phyloP scores from a whole-genome alignment of 352 stramenopile genomes.

The Nothophytophthora sp. region DNA sequence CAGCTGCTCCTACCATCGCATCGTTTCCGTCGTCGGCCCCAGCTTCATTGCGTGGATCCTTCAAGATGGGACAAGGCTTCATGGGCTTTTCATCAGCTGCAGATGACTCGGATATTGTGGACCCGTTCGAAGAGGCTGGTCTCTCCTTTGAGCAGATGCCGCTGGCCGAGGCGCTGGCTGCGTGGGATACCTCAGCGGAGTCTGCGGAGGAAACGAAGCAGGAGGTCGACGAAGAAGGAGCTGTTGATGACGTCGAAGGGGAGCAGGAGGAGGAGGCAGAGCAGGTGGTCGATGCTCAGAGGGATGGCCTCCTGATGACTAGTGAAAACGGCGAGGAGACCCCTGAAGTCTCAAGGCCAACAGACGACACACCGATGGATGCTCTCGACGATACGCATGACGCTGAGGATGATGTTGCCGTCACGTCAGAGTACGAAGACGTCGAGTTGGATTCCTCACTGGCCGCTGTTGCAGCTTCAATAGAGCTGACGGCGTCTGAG shows the following conservation, averaged over 20 bases:
- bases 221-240: slow-evolving; percentile 1
- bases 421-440: too few species aligned
- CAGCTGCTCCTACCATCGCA: neutral
- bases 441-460: too few species aligned
- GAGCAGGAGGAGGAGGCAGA: neutral
- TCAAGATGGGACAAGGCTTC: slow-evolving; percentile 20
- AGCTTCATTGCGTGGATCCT: slow-evolving; percentile 34
- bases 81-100: slow-evolving; percentile 12
- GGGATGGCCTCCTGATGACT: neutral
- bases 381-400: neutral
- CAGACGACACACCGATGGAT: neutral
- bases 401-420: neutral
- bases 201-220: too few species aligned
- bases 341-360: too few species aligned
- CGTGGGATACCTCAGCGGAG: slow-evolving; percentile 18
- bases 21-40: slow-evolving; percentile 25
- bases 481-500: neutral
- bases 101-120: slow-evolving; percentile 17
- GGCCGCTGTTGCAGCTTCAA: neutral
- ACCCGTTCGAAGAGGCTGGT: slow-evolving; percentile 34
- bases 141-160: slow-evolving; percentile 22
- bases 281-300: neutral
- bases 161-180: slow-evolving; percentile 26
- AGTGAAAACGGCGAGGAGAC: too few species aligned
- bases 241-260: slow-evolving; percentile 1